Base-by-base conservation (phyloP, 1,139 yeast genomes). In the Taphrina deformans region DNA sequence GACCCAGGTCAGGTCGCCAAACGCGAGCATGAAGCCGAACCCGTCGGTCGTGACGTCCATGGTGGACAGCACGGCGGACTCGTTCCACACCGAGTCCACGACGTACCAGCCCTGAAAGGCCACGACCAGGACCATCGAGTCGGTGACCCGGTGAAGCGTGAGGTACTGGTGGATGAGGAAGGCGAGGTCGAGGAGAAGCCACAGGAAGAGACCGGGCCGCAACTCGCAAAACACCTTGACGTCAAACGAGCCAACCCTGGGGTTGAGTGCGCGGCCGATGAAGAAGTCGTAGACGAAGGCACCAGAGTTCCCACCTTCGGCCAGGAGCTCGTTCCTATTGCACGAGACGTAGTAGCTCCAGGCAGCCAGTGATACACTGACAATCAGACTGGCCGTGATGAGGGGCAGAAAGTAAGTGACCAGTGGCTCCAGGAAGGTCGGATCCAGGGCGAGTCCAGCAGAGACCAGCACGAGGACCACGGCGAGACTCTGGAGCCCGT, bases 11-110 rank as follows among this genome's bases (percentile, higher is more conserved):
- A 93, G 80, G 74, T 93, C 99, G 38, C 99, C 99, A 78, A 92
- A 92, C 7, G 92, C 84, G 62, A 93, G 80, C 99, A 93, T 93
- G 77, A 86, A 91, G 0, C 99, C 99, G 75, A 93, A 90, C 0
- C 99, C 99, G 77, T 93, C 99, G 21, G 97, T 89, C 14, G 96
- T 89, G 63, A 91, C 84, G 74, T 93, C 99, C 82, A 93, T 92
- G 97, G 95, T 95, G 3, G 95, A 85, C 68, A 93, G 79, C 16
- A 87, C 82, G 12, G 97, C 97, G 72, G 85, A 88, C 75, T 93
- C 99, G 75, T 91, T 91, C 70, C 89, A 79, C 0, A 93, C 96
- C 46, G 98, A 97, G 74, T 95, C 99, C 72, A 91, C 79, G 14
- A 91, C 86, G 73, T 93, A 93, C 73, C 87, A 87, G 1, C 87